These are phyloP conservation scores for Murraya koenigii DNA, from an alignment of 345 rosid genomes.

Conservation along the genomic window DNA sequence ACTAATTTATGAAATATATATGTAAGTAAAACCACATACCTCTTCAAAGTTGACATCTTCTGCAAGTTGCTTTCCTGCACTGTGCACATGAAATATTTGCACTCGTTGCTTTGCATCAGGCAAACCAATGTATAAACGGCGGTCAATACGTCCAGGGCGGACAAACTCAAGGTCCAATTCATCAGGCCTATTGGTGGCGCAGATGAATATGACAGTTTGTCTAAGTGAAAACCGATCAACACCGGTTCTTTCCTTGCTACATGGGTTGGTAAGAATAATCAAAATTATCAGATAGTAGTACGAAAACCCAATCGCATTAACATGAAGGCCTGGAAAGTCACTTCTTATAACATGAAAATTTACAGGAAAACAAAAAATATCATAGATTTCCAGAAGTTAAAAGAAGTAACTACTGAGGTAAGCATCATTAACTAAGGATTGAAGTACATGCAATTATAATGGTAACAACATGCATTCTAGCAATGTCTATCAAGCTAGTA, in stretches of 20 bases:
- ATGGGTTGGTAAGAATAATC: constrained; percentile 4
- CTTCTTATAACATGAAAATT: background rate
- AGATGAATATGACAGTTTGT: constrained; percentile 97
- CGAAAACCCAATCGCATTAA: constrained; percentile 15
- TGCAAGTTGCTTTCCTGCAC: constrained; percentile 78
- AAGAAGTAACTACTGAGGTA: background rate
- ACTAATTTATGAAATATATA: background rate
- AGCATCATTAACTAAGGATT: background rate
- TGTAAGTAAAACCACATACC: constrained; percentile 29
- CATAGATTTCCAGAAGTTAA: background rate
- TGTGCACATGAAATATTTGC: constrained; percentile 88
- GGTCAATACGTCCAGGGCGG: constrained; percentile 89
- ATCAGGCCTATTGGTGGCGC: constrained; percentile 98
- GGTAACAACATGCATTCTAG: background rate
- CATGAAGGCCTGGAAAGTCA: background rate
- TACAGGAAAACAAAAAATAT: background rate
- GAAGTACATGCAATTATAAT: background rate
- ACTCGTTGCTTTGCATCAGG: constrained; percentile 91
- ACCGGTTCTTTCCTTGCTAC: constrained; percentile 87
- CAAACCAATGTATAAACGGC: constrained; percentile 89
- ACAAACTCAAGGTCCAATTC: constrained; percentile 95
- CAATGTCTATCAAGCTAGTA: background rate
- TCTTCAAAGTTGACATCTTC: constrained; percentile 84
- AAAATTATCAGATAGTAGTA: background rate
- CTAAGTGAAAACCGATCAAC: constrained; percentile 82